phyloP scores from a whole-genome alignment of 352 stramenopile genomes.

The Globisporangium polare region DNA sequence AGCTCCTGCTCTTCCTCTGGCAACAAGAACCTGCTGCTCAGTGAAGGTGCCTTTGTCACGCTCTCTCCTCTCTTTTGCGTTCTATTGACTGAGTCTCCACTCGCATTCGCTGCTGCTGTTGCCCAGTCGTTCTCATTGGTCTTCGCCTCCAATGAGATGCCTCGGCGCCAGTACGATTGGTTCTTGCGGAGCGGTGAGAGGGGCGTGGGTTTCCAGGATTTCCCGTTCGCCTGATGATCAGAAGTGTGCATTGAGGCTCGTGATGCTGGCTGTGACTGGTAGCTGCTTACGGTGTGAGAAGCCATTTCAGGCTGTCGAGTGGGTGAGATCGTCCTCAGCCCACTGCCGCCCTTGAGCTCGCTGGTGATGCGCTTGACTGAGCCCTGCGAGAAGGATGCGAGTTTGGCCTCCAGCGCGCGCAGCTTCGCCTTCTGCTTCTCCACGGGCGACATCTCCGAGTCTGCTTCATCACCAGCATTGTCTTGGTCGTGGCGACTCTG shows the following conservation, averaged over 20 bases:
- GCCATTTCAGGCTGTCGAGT: neutral
- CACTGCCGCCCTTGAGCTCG: conserved; percentile 16
- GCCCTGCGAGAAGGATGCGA: conserved; percentile 44
- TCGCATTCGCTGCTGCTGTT: neutral
- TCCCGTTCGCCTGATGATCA: neutral
- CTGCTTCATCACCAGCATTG: conserved; percentile 1
- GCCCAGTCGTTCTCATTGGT: neutral
- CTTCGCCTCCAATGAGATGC: conserved; percentile 39
- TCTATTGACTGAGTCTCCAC: neutral
- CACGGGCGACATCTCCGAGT: conserved; percentile 30
- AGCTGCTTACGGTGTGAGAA: neutral
- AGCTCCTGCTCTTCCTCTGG: conserved; percentile 61
- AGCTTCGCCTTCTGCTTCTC: conserved; percentile 52
- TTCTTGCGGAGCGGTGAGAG: conserved; percentile 45
- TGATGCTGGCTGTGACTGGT: neutral
- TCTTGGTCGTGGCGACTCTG: neutral
- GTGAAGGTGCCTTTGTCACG: neutral
- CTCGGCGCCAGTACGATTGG: conserved; percentile 48
- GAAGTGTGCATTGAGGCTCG: neutral
- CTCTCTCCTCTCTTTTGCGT: neutral
- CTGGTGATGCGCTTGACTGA: conserved; percentile 40
- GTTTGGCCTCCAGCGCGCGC: conserved; percentile 45
- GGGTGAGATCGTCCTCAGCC: neutral
- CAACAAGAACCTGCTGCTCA: conserved; percentile 43
- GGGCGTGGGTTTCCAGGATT: conserved; percentile 28